A percentile compares a stretch with the other conserved stretches of the same genome.
These are phyloP conservation scores for Withania somnifera DNA, from an alignment of 305 asterid genomes.

Conservation along the genomic window DNA sequence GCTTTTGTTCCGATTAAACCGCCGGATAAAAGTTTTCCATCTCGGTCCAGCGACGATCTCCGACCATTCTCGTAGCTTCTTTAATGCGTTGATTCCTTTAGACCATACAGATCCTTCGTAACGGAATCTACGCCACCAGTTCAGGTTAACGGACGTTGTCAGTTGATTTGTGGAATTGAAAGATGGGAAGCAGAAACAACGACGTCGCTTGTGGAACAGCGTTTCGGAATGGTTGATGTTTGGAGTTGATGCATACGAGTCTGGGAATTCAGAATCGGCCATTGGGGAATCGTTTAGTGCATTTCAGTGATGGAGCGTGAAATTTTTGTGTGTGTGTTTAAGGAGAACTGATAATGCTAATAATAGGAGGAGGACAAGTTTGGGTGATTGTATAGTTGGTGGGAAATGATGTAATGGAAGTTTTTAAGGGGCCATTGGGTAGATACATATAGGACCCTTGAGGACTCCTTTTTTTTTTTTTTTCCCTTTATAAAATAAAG, in stretches of 20 bases:
- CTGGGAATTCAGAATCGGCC: constrained; percentile 34
- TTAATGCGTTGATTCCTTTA: constrained; percentile 34
- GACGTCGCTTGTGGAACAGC: background rate
- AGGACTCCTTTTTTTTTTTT: no score
- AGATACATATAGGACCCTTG: background rate
- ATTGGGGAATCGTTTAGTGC: constrained; percentile 3
- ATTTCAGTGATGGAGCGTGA: background rate
- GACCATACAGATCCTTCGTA: constrained; percentile 7
- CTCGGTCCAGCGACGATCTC: constrained; percentile 72
- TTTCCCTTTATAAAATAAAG: no score
- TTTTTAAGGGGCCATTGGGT: background rate
- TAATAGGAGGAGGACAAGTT: background rate
- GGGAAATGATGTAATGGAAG: background rate
- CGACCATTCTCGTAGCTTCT: constrained; percentile 70
- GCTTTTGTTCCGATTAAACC: constrained; percentile 35
- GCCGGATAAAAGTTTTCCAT: constrained; percentile 79
- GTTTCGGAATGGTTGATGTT: background rate
- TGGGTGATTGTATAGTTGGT: no score
- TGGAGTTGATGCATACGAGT: constrained; percentile 18
- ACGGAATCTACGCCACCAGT: background rate
- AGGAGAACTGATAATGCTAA: background rate
- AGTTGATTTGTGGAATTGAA: no score
- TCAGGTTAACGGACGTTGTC: background rate
- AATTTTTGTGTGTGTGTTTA: no score
- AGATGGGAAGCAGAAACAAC: background rate